Evolutionary conservation across 495 filamentous ascomycete species (phyloP).

Genomic region (Talaromyces adpressus): DNA sequence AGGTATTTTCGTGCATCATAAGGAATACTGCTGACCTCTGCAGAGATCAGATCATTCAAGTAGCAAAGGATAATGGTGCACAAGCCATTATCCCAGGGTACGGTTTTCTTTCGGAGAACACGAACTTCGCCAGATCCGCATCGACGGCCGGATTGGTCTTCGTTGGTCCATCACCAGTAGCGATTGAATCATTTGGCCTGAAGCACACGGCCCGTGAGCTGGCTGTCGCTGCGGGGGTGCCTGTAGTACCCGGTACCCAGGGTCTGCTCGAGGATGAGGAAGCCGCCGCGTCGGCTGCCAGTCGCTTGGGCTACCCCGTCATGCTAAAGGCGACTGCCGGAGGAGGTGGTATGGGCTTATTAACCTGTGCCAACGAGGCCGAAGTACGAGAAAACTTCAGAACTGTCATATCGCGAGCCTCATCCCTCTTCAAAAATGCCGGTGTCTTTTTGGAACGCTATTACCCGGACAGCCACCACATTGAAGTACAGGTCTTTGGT

Average conservation of each 20-base stretch:
- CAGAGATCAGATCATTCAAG: constrained; percentile 40
- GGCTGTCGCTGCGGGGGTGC: constrained; percentile 43
- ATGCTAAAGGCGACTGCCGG: constrained; percentile 54
- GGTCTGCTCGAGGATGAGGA: constrained; percentile 39
- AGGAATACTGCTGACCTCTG: neutral
- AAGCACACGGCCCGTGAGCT: constrained; percentile 50
- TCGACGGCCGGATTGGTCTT: constrained; percentile 44
- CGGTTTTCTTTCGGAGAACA: constrained; percentile 55
- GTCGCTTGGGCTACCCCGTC: constrained; percentile 44
- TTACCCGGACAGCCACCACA: constrained; percentile 35
- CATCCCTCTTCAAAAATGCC: constrained; percentile 37
- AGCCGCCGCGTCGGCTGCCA: constrained; percentile 33
- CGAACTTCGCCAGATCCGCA: constrained; percentile 44
- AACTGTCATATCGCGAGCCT: constrained; percentile 27
- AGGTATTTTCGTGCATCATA: neutral
- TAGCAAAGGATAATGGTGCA: constrained; percentile 32
- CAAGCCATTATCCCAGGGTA: constrained; percentile 51
- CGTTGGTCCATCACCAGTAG: constrained; percentile 45
- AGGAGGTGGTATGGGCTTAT: constrained; percentile 52
- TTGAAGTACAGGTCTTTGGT: constrained; percentile 42
- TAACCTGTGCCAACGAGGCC: constrained; percentile 30
- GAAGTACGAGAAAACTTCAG: constrained; percentile 21
- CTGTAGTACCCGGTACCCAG: constrained; percentile 45
- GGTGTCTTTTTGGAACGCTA: constrained; percentile 40
- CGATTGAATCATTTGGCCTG: constrained; percentile 48